Base-by-base conservation (phyloP, 1,284 basidiomycete species). In the Naganishia sp. region DNA sequence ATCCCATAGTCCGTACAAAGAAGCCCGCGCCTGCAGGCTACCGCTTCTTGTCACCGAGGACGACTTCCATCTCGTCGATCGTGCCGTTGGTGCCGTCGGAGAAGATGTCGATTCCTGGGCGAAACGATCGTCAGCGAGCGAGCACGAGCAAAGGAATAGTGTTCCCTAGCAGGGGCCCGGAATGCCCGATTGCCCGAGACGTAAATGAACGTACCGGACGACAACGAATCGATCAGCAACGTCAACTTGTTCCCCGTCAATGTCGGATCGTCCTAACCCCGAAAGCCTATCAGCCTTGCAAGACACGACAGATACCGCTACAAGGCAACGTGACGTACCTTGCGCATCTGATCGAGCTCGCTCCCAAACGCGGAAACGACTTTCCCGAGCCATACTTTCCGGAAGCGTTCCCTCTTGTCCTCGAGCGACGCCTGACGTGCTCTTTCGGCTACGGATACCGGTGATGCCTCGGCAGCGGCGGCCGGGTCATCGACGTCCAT, bases 321-420 rank as follows among this genome's bases (percentile, higher is more conserved):
- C n/a, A n/a, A n/a, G n/a, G n/a, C n/a, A n/a, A n/a, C n/a, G 18
- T 13, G 13, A 25, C 58, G 43, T 46, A 68, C 67, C 64, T 66
- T 65, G 45, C 68, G 52, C 39, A 69, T 49, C 43, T 63, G 64
- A 31, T 69, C 68, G n/a, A 69, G 56, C 32, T 69, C 68, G 15
- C 60, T 58, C 31, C 65, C 68, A 56, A 69, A 69, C 21, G 68
- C 68, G 28, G 50, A 39, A 39, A 69, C 68, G 18, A 69, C 65
- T 50, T 69, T 66, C 53, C 68, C 56, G 64, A 69, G 42, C 68
- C 68, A 69, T 10, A 66, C 42, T 35, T 69, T 66, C 32, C 68
- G 45, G 46, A 69, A 69, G 58, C 45, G 50, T 25, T 61, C 64
- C 35, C 65, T 39, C 62, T 62, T 46, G 5, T 52, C 60, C 68